phyloP scores from a whole-genome alignment of 257 asterid species.

The Jacaranda mimosifolia region DNA sequence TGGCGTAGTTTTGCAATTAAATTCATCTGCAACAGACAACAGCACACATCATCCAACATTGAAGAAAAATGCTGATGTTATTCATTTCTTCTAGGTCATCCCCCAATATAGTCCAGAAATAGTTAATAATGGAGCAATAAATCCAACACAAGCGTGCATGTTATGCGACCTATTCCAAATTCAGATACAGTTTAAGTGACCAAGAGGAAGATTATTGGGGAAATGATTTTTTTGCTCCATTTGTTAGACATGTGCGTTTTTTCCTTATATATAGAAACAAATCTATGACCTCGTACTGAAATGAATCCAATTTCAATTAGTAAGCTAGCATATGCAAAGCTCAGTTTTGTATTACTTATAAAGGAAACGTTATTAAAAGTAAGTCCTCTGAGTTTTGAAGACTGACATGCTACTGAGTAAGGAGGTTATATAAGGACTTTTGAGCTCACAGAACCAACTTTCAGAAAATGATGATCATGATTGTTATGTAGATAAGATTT shows the following conservation, averaged over 20 bases:
- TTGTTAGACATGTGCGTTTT: neutral
- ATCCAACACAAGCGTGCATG: neutral
- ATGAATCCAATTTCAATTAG: neutral
- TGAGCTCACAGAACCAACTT: no score
- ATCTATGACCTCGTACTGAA: neutral
- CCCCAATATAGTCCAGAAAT: neutral
- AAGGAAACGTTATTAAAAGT: neutral
- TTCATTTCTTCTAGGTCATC: constrained; percentile 14
- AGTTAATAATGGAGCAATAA: neutral
- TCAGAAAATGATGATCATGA: no score
- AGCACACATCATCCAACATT: constrained; percentile 22
- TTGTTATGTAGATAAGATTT: no score
- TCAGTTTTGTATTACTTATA: neutral
- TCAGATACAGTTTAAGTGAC: neutral
- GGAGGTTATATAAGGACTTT: no score
- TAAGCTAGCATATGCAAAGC: neutral
- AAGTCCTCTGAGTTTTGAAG: neutral
- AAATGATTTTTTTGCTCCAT: neutral
- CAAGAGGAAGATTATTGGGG: neutral
- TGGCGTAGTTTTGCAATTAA: constrained; percentile 70
- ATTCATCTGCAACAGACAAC: constrained; percentile 66
- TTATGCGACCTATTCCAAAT: neutral
- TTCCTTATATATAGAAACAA: neutral
- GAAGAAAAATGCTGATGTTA: constrained; percentile 5
- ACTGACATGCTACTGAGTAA: no score